Evolutionary conservation across 257 asterid genomes (phyloP).

Genomic region (Sherardia arvensis): DNA sequence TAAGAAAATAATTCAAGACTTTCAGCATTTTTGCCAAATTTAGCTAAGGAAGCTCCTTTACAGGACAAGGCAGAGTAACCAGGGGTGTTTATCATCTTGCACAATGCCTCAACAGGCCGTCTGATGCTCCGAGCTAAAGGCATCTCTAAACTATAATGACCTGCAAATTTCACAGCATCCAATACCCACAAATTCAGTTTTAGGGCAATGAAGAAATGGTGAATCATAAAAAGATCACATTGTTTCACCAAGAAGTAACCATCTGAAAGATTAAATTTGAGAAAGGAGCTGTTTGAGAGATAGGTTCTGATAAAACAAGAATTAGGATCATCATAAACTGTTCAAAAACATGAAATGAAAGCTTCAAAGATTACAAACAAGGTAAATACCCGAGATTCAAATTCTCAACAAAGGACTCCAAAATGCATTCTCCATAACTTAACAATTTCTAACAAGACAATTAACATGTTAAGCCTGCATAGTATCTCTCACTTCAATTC

Average conservation of each 20-base stretch:
- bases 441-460: background rate
- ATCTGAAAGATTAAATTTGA: slow-evolving; percentile 29
- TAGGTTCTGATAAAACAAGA: slow-evolving; percentile 20
- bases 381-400: background rate
- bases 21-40: slow-evolving; percentile 19
- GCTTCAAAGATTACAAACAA: background rate
- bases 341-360: background rate
- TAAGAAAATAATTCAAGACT: slow-evolving; percentile 20
- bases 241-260: background rate
- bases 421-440: background rate
- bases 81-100: slow-evolving; percentile 37
- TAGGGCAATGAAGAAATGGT: background rate
- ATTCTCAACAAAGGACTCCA: background rate
- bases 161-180: slow-evolving; percentile 17
- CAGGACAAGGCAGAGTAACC: slow-evolving; percentile 30
- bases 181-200: background rate
- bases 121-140: slow-evolving; percentile 42
- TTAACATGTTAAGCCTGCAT: background rate
- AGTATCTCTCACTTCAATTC: background rate
- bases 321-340: background rate
- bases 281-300: slow-evolving; percentile 25
- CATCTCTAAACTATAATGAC: no score
- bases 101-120: slow-evolving; percentile 47
- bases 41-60: slow-evolving; percentile 21
- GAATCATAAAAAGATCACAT: background rate